Percentiles rank a stretch among this genome's conserved stretches.
phyloP scores from a whole-genome alignment of 305 asterid species.

The Fraxinus angustifolia region DNA sequence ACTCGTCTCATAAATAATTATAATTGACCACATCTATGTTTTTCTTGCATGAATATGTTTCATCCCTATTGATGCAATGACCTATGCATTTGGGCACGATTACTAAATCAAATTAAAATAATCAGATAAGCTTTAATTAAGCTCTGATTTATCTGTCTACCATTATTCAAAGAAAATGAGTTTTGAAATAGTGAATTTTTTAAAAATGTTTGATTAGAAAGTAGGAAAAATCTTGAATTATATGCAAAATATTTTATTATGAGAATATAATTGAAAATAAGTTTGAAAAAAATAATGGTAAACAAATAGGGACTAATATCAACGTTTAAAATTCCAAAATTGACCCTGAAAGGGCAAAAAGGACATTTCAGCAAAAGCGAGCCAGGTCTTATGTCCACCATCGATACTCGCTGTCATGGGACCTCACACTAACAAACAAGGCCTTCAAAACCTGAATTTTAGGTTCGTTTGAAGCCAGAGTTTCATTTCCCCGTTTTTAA shows the following conservation, averaged over 20 bases:
- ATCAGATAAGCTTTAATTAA: background rate
- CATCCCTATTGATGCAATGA: background rate
- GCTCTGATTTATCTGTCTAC: too few species aligned
- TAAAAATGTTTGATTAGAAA: too few species aligned
- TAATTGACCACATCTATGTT: background rate
- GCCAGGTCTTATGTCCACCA: background rate
- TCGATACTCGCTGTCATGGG: slow-evolving; percentile 34
- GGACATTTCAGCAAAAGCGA: background rate
- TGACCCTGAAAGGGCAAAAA: background rate
- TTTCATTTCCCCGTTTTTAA: slow-evolving; percentile 34
- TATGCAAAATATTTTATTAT: too few species aligned
- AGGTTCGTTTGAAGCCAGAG: slow-evolving; percentile 31
- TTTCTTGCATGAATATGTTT: background rate
- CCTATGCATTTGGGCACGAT: background rate
- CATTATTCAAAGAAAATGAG: too few species aligned
- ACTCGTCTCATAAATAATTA: background rate
- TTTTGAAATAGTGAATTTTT: too few species aligned
- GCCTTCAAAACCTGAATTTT: slow-evolving; percentile 30
- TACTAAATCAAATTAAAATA: background rate
- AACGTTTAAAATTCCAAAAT: background rate
- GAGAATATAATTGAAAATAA: too few species aligned
- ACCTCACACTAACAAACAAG: slow-evolving; percentile 32
- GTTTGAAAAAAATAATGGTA: too few species aligned
- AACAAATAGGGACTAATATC: background rate
- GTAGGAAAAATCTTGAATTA: too few species aligned